These are phyloP conservation scores for Fusarium redolens DNA, from an alignment of 2,329 filamentous ascomycete genomes.

Conservation along the genomic window DNA sequence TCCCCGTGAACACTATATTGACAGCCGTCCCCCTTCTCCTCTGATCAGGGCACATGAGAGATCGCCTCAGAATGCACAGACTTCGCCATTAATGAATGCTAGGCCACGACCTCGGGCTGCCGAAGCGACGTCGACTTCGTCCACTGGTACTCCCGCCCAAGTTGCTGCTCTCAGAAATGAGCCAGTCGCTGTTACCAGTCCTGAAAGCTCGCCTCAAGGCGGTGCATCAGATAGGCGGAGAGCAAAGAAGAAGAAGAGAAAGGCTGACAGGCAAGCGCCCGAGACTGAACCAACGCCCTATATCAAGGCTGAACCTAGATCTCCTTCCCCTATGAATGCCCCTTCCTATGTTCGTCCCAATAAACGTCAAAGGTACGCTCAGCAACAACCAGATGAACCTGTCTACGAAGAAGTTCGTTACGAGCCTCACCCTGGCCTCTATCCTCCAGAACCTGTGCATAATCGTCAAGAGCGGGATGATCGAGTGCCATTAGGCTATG, in stretches of 20 bases:
- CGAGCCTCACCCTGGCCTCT: conserved; percentile 52
- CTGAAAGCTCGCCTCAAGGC: conserved; percentile 70
- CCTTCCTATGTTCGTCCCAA: conserved; percentile 64
- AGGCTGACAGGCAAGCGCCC: conserved; percentile 61
- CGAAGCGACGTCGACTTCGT: conserved; percentile 33
- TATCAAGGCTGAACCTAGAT: conserved; percentile 74
- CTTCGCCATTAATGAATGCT: conserved; percentile 66
- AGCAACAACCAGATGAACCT: conserved; percentile 51
- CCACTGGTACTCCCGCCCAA: conserved; percentile 59
- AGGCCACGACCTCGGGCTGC: conserved; percentile 43
- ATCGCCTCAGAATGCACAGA: conserved; percentile 77
- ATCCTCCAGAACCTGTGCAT: conserved; percentile 51
- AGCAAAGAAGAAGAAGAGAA: conserved; percentile 64
- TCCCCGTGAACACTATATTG: conserved; percentile 42
- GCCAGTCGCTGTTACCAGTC: conserved; percentile 61
- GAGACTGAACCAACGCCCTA: conserved; percentile 62
- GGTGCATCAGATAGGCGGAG: conserved; percentile 62
- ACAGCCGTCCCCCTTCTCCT: conserved; percentile 62
- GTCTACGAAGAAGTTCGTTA: conserved; percentile 55
- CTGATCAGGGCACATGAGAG: conserved; percentile 79
- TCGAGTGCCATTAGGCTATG: conserved; percentile 51
- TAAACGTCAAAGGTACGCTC: conserved; percentile 66
- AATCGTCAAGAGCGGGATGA: conserved; percentile 46
- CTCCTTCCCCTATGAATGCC: conserved; percentile 68
- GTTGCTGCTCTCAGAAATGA: conserved; percentile 67